Percentiles rank a stretch among this genome's conserved stretches.
phyloP scores from a whole-genome alignment of 2,329 filamentous ascomycete species.

The Neofusicoccum sp. region DNA sequence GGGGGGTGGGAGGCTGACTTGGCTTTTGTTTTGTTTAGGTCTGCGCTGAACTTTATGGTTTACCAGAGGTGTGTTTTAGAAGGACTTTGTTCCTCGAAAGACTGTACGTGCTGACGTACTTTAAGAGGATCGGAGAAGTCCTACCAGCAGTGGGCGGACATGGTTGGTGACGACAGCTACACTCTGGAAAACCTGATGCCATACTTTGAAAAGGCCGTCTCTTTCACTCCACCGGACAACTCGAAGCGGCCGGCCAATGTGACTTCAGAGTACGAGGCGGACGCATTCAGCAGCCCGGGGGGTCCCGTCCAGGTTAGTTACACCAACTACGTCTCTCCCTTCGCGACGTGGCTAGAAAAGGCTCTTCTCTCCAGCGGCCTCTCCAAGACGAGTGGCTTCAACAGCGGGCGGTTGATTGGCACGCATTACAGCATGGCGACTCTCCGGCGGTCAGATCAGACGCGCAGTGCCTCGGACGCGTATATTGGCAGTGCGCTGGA shows the following conservation, averaged over 20 bases:
- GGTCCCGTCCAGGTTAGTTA: conserved; percentile 29
- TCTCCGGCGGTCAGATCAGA: conserved; percentile 29
- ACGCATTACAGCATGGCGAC: conserved; percentile 29
- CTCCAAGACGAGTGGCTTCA: conserved; percentile 23
- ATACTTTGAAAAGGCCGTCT: conserved; percentile 30
- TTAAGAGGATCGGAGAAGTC: conserved; percentile 20
- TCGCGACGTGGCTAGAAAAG: conserved; percentile 26
- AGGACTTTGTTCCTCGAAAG: conserved; percentile 18
- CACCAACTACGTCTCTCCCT: conserved; percentile 29
- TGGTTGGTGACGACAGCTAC: conserved; percentile 32
- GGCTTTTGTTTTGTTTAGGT: conserved; percentile 21
- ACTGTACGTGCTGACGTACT: neutral
- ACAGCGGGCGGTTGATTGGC: conserved; percentile 25
- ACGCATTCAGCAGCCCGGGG: conserved; percentile 21
- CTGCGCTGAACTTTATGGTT: conserved; percentile 24
- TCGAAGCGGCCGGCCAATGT: conserved; percentile 24
- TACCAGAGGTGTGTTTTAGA: conserved; percentile 20
- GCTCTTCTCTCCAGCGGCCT: conserved; percentile 26
- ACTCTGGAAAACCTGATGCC: conserved; percentile 28
- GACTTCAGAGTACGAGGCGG: conserved; percentile 24
- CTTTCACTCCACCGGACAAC: conserved; percentile 30
- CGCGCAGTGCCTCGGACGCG: conserved; percentile 25
- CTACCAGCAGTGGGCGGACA: conserved; percentile 30
- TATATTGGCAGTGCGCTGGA: conserved; percentile 18
- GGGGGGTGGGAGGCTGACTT: conserved; percentile 29